Base-by-base conservation (phyloP, 2,329 filamentous ascomycete genomes). In the Penicillium corylophilum region DNA sequence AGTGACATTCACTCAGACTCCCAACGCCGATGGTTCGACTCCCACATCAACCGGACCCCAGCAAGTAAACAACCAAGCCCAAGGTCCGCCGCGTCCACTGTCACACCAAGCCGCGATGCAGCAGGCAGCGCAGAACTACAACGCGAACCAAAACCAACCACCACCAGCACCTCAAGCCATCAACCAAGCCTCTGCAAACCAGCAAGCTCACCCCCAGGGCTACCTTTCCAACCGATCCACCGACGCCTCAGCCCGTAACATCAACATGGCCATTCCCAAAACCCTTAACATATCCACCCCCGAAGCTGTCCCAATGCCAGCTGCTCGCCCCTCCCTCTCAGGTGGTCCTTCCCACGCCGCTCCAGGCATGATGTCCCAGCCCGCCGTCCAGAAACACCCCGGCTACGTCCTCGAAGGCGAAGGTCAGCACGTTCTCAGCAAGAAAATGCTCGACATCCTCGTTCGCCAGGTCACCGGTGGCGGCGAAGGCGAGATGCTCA, bases 401-500 rank as follows among this genome's bases (percentile, higher is more conserved):
- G 84, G 86, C 0, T 95, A 90, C 71, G 89, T 90, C 50, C 85
- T 96, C 52, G 93, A 97, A 69, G 89, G 90, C 26, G 92, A 96
- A 67, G 91, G 90, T 23, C 91, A 96, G 64, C 87, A 92, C 39
- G 88, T 99, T 1, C 79, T 99, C n/a, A 95, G 88, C 76, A 96
- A 96, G 82, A 95, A 95, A 77, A 97, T 96, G 76, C 81, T 99
- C 36, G 92, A 99, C 66, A 93, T 96, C 69, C 81, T 99, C 33
- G 92, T 97, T 8, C 85, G 92, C 45, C 93, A 97, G 73, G 91
- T 97, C 53, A 95, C 90, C 31, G 92, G 92, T 48, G 86, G 84
- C 23, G 82, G 84, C 43, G 87, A 89, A 58, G 85, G 85, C 54
- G 90, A 93, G 67, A 82, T 86, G 33, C 76, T 97, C 59, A 90